These are phyloP conservation scores for Pythium plurisporium DNA, from an alignment of 352 stramenopile species.

Conservation along the genomic window DNA sequence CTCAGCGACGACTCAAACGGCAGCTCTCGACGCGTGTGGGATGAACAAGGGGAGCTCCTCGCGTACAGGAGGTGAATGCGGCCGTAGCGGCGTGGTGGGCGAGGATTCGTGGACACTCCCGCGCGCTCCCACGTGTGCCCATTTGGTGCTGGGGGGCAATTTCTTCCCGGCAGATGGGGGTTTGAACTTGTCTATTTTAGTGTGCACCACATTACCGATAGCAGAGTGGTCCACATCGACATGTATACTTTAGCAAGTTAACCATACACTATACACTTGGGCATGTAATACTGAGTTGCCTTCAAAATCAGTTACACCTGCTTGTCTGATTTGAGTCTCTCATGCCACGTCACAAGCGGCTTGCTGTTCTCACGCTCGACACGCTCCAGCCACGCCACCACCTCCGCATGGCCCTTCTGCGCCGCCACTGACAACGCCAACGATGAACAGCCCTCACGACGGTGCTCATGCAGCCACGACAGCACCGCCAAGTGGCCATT, in stretches of 20 bases:
- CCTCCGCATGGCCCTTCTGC: slow-evolving; percentile 3
- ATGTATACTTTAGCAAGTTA: background rate
- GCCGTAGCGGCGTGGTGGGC: background rate
- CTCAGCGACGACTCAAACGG: background rate
- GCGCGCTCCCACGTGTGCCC: background rate
- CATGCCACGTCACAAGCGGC: slow-evolving; percentile 14
- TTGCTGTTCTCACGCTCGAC: background rate
- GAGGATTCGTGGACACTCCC: background rate
- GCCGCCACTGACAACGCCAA: background rate
- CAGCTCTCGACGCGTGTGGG: background rate
- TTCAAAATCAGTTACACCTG: background rate
- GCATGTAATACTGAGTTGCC: background rate
- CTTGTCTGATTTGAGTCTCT: background rate
- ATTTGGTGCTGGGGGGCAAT: slow-evolving; percentile 3
- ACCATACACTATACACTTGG: background rate
- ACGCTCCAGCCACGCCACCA: slow-evolving; percentile 7
- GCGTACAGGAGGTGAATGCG: background rate
- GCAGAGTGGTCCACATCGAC: background rate
- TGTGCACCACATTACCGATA: background rate
- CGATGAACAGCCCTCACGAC: slow-evolving; percentile 13
- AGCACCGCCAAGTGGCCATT: slow-evolving; percentile 14
- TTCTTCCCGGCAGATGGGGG: background rate
- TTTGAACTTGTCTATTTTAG: background rate
- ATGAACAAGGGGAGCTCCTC: background rate
- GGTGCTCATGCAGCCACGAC: slow-evolving; percentile 15